A percentile compares a stretch with the other conserved stretches of the same genome.
These are phyloP conservation scores for Neonectria coccinea DNA, from an alignment of 2,329 filamentous ascomycete genomes.

Conservation along the genomic window DNA sequence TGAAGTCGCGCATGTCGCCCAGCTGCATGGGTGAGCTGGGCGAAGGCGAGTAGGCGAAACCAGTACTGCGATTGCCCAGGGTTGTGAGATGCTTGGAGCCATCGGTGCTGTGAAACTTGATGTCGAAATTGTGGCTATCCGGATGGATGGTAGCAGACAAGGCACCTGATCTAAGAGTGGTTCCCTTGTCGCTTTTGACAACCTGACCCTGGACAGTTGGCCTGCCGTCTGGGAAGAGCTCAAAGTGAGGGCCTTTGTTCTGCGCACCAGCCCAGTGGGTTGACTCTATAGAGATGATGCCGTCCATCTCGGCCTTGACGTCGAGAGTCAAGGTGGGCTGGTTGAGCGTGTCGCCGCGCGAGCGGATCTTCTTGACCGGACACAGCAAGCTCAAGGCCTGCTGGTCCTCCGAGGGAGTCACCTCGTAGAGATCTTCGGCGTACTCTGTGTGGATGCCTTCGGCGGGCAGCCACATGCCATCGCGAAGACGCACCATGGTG, in stretches of 20 bases:
- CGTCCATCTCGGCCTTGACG: constrained; percentile 53
- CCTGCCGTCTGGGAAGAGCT: constrained; percentile 53
- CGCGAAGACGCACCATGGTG: constrained; percentile 51
- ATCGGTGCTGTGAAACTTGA: constrained; percentile 54
- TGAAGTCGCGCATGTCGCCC: constrained; percentile 56
- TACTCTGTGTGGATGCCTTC: constrained; percentile 72
- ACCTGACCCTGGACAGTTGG: constrained; percentile 46
- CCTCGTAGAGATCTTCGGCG: constrained; percentile 71
- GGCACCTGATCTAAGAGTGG: constrained; percentile 52
- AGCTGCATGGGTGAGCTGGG: constrained; percentile 51
- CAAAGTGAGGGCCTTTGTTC: constrained; percentile 53
- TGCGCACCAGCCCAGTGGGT: constrained; percentile 55
- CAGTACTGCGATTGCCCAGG: constrained; percentile 54
- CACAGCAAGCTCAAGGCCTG: constrained; percentile 66
- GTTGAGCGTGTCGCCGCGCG: constrained; percentile 68
- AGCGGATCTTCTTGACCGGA: constrained; percentile 64
- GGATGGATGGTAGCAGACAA: constrained; percentile 52
- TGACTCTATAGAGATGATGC: constrained; percentile 55
- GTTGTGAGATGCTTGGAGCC: constrained; percentile 53
- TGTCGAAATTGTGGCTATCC: constrained; percentile 53
- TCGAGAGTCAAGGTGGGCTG: constrained; percentile 62
- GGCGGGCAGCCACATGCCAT: constrained; percentile 71
- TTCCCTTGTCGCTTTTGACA: constrained; percentile 49
- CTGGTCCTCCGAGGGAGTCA: constrained; percentile 58
- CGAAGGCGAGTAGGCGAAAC: constrained; percentile 52